Evolutionary conservation across 2,329 filamentous ascomycete genomes (phyloP), one percentile per base, ranked within the genome.

Genomic region (Exophiala sideris): DNA sequence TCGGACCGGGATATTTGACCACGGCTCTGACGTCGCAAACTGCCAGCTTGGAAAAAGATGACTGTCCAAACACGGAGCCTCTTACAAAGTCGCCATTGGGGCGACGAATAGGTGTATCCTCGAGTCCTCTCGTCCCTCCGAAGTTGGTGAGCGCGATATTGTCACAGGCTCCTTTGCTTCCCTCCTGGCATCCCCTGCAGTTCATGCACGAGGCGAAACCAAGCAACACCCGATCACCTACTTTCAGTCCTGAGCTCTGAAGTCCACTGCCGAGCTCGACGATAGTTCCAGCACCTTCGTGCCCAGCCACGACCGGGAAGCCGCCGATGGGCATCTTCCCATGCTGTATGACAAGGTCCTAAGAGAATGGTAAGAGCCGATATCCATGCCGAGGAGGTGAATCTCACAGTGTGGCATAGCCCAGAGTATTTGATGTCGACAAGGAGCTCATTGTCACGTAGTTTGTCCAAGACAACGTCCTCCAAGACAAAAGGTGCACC

Each of bases 351-450:
- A 66, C 63, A 42, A 67, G 52, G 46, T 68, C 65, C 66, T 65
- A 20, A 44, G 21, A 44, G 41, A 44, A 14, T 11, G 21, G 18
- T 38, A 38, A 38, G 35, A 29, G 11, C n/a, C 20, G 14, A 24
- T 12, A n/a, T 44, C 20, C n/a, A 2, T 32, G 14, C 41, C 4
- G 8, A 32, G 41, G 4, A 12, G 21, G 41, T 11, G 48, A 5
- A n/a, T 16, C 41, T 42, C 7, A 71, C 89, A 24, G 89, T 94
- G 78, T 95, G 89, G 80, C 90, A 95, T 63, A 95, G 89, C 68
- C 90, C 90, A 20, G 86, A 87, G 79, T 82, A 95, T 73, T 90
- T 90, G 79, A 95, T 81, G 74, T 94, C 91, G 74, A 95, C 77
- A 60, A 96, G 86, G 62, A 96, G 88, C 75, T 96, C 88, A 75